Evolutionary conservation across 805 yeast genomes (phyloP).

Genomic region (Candida sonorensis): DNA sequence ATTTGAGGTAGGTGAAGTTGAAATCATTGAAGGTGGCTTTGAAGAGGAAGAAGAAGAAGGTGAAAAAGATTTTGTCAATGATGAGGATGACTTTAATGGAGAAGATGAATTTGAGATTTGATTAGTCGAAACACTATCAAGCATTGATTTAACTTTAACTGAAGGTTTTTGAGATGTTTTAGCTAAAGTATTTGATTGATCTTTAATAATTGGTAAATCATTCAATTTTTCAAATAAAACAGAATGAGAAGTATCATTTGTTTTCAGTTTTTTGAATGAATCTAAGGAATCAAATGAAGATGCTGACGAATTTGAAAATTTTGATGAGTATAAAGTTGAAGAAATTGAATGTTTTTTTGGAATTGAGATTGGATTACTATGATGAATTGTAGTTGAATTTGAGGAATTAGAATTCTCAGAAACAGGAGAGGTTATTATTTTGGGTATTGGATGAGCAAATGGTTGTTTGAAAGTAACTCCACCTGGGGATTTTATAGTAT

Average conservation of each 20-base stretch:
- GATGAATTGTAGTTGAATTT: background rate
- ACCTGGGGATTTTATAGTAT: too few relatives aligned
- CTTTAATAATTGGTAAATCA: conserved; percentile 19
- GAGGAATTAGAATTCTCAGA: too few relatives aligned
- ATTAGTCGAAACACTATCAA: too few relatives aligned
- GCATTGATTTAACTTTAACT: conserved; percentile 17
- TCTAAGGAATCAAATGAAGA: conserved; percentile 9
- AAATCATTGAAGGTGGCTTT: too few relatives aligned
- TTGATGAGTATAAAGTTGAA: conserved; percentile 8
- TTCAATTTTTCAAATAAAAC: conserved; percentile 19
- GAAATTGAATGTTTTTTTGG: conserved; percentile 7
- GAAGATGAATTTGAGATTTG: conserved; percentile 4
- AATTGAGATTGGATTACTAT: background rate
- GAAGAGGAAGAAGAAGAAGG: conserved; percentile 2
- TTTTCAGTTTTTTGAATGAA: conserved; percentile 11
- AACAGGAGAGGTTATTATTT: too few relatives aligned
- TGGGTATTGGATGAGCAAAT: too few relatives aligned
- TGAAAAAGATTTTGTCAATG: conserved; percentile 7
- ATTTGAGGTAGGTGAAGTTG: too few relatives aligned
- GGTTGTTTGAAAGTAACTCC: conserved; percentile 19
- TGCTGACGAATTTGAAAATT: conserved; percentile 4
- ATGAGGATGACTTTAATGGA: conserved; percentile 4
- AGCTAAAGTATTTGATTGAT: conserved; percentile 12
- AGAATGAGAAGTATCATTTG: conserved; percentile 17
- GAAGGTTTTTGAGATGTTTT: conserved; percentile 8